phyloP scores from a whole-genome alignment of 176 grass and related monocot species.

The Urochloa ruziziensis region DNA sequence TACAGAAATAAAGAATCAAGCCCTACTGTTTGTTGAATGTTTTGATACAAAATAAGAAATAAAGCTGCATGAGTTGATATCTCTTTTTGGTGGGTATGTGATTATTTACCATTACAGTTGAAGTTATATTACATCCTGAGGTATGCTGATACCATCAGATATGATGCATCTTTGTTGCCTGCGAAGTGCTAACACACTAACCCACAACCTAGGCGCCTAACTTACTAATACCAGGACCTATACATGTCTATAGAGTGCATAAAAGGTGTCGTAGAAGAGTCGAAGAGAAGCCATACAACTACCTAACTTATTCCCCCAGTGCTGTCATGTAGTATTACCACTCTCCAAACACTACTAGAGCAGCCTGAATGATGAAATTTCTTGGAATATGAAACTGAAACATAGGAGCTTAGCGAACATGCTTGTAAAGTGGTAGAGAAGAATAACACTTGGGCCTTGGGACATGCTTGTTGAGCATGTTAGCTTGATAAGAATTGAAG shows the following conservation, averaged over 20 bases:
- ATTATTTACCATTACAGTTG: not conserved
- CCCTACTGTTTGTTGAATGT: conserved; percentile 23
- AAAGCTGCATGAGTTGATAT: not conserved
- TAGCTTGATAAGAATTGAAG: conserved; percentile 10
- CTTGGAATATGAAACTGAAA: not conserved
- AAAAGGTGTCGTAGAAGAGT: not conserved
- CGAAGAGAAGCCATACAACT: conserved; percentile 2
- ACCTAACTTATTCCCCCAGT: conserved; percentile 1
- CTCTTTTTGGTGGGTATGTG: not conserved
- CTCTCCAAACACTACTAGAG: conserved; percentile 3
- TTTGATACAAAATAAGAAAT: conserved; percentile 23
- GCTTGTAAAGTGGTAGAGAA: not conserved
- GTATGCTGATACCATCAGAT: not conserved
- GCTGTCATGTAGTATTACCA: not conserved
- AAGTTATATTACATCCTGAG: not conserved
- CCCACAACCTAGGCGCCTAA: not conserved
- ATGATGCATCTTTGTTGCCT: not conserved
- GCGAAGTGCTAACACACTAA: not conserved
- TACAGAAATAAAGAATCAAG: conserved; percentile 20
- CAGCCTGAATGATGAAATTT: not conserved
- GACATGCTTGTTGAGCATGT: not conserved
- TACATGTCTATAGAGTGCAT: not conserved
- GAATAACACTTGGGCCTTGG: not conserved
- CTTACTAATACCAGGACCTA: not conserved
- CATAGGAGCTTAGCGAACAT: not conserved